These are phyloP conservation scores for Pilasporangium apinafurcum DNA, from an alignment of 352 stramenopile genomes.

Conservation along the genomic window DNA sequence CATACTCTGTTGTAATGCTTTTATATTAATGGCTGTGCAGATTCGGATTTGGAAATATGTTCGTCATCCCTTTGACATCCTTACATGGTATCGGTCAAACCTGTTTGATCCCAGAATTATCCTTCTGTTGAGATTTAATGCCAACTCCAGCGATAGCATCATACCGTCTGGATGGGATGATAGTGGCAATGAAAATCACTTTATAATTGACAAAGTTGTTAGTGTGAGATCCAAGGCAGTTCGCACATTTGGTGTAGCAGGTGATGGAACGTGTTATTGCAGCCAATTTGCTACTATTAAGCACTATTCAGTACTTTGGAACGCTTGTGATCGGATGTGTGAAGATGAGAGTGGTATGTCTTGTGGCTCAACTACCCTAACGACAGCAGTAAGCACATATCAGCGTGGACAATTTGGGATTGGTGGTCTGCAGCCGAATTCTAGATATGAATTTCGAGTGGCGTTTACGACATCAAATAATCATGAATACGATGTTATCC, in stretches of 20 bases:
- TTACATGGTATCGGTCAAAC: constrained; percentile 11
- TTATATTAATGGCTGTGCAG: constrained; percentile 7
- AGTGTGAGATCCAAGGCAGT: constrained; percentile 2
- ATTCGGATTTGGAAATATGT: constrained; percentile 25
- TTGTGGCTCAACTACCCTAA: constrained; percentile 11
- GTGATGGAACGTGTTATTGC: constrained; percentile 31
- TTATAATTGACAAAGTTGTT: constrained; percentile 17
- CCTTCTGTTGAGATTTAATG: constrained; percentile 26
- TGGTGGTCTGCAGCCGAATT: constrained; percentile 17
- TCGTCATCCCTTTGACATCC: constrained; percentile 12
- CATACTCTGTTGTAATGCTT: neutral
- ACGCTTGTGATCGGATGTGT: constrained; percentile 17
- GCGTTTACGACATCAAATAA: constrained; percentile 16
- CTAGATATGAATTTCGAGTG: constrained; percentile 28
- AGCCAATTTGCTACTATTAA: constrained; percentile 4
- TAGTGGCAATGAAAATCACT: constrained; percentile 25
- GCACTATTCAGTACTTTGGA: neutral
- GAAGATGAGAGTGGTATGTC: neutral
- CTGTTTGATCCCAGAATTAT: constrained; percentile 9
- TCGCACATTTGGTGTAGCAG: constrained; percentile 18
- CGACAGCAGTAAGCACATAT: constrained; percentile 21
- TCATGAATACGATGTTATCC: constrained; percentile 22
- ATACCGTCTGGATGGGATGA: constrained; percentile 16
- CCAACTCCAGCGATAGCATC: constrained; percentile 8
- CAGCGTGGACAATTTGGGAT: constrained; percentile 21